Conservation (phyloP, 345 rosid species). For the Rhodamnia rubescens region DNA sequence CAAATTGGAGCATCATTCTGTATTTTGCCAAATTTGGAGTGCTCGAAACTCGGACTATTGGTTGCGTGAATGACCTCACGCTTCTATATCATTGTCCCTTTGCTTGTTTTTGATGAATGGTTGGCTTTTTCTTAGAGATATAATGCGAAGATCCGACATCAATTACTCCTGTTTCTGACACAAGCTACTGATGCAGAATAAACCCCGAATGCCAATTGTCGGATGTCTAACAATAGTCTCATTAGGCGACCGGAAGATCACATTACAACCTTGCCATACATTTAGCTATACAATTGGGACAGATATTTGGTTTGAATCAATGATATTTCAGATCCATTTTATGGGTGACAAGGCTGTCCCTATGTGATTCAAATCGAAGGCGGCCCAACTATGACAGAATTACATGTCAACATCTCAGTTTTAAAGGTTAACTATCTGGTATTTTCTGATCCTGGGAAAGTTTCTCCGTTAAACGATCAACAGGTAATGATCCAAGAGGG, state of each 20-base stretch:
- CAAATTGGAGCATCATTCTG: background rate
- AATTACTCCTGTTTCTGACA: background rate
- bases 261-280: background rate
- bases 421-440: background rate
- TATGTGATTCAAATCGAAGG: background rate
- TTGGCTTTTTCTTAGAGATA: background rate
- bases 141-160: background rate
- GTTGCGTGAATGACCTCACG: background rate
- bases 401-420: background rate
- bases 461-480: constrained; percentile 48
- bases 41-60: background rate
- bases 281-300: background rate
- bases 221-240: background rate
- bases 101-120: background rate
- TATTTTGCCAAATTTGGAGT: background rate
- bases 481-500: constrained; percentile 51
- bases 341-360: background rate
- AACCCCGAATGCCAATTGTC: too few species aligned
- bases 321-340: background rate
- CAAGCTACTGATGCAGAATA: background rate
- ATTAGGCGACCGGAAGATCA: background rate
- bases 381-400: background rate
- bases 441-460: constrained; percentile 12
- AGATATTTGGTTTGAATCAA: background rate
- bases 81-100: background rate